Evolutionary conservation across 2,329 filamentous ascomycete species (phyloP), one percentile per base, ranked within the genome.

Genomic region (Penicillium sp.): DNA sequence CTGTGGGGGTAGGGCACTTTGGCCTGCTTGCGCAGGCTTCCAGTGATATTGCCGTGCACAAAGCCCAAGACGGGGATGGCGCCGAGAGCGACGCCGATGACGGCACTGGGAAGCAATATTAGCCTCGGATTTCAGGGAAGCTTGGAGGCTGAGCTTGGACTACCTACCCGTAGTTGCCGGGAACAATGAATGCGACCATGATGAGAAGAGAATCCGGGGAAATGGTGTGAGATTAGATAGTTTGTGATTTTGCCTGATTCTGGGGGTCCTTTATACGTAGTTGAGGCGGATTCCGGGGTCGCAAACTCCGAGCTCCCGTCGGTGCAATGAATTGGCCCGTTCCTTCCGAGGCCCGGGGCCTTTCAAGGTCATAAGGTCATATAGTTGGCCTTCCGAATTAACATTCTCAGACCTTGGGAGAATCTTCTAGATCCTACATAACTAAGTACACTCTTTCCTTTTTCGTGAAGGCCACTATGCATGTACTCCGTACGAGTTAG

Each of bases 1-100:
- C 71, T 67, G 67, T 78, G 76, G 13, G 81, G 81, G 64, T 82
- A 82, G 15, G 71, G 70, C 53, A 82, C 68, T 37, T 74, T 70
- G 53, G 79, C 77, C 3, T 65, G 59, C 57, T 74, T 76, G 67
- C 81, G 78, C 64, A 73, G 68, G 21, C 37, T 21, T 40, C 61
- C 62, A 28, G 76, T 72, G 61, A 77, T 69, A 15, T 22, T 47
- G 56, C 74, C 75, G 61, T 82, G 80, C 66, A 74, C 73, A 58
- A 70, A 69, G 50, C 69, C 67, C 37, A 83, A 69, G 60, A 81
- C 60, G 62, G 72, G 72, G 34, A 80, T 78, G 53, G 74, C 77
- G 50, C 74, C 73, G 53, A 79, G 72, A 32, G 76, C 73, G 56
- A 79, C 68, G 59, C 72, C 69, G 61, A 81, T 69, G 64, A 80